Evolutionary conservation across 306 rosid species (phyloP), one percentile per base, ranked within the genome.

Genomic region (Vigna reflexopilosa): DNA sequence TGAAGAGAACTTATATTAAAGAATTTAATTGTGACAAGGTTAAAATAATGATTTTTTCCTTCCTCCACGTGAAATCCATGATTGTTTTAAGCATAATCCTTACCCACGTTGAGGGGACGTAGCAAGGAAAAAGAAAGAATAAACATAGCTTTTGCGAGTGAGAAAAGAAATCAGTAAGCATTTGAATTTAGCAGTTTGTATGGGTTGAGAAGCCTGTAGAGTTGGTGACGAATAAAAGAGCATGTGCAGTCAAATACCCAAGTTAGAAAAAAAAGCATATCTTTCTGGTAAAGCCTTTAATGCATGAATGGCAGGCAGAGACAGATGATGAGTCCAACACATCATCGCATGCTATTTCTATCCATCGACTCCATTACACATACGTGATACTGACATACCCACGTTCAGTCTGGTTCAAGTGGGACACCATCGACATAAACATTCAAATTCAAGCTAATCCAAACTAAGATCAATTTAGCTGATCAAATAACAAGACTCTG

Each of bases 261-360:
- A 64, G 42, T n/a, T 2, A n/a, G 47, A 38, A 63, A 3, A 14
- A 2, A 61, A 6, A 2, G 10, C 15, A 36, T 34, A 34, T 16
- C 1, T 8, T 36, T 64, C 49, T 65, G 4, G 15, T 19, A 11
- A 66, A 42, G 52, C 11, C 71, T 4, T 38, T 38, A 66, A 66
- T 17, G 71, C 52, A 42, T 17, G 71, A 34, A 42, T 67, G 72
- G 9, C 19, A 67, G 72, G 54, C 20, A 11, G 32, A 65, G 70
- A 17, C 28, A 65, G n/a, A 65, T 40, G 32, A 38, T 65, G 0
- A 36, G 2, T 49, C 30, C 51, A 40, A 64, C n/a, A 66, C 44
- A 61, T 61, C 1, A 61, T 15, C 2, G 44, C 45, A 30, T 13
- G 44, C 44, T 28, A 59, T 59, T 59, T 10, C 9, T 59, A 30